Evolutionary conservation across 345 rosid species (phyloP), one percentile per base, ranked within the genome.

Genomic region (Hypericum perforatum): DNA sequence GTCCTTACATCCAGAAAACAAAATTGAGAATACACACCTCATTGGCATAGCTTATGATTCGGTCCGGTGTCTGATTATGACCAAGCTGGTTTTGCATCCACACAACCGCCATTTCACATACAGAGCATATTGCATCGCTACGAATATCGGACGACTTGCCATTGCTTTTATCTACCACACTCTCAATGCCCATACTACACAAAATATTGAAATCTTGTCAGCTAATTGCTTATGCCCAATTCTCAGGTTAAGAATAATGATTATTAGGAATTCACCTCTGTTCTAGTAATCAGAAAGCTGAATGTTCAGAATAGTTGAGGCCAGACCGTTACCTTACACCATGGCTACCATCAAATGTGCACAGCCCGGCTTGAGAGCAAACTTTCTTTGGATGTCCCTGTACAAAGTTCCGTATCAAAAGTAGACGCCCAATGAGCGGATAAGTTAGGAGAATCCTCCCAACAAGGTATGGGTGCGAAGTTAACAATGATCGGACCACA

Each of bases 81-180:
- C n/a, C 43, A 15, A 62, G 59, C 47, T 62, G 63, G 63, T 41
- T 58, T 53, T 58, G 63, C 63, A 68, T 62, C 72, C 72, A 68
- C 9, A 62, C 60, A 53, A 62, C 72, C 48, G 63, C 39, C 72
- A 68, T 68, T 54, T 62, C 72, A 62, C 72, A 68, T 13, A 63
- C 67, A 57, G 67, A 41, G 63, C 72, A 68, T 52, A 43, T 46
- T 6, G 67, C 60, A 58, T 62, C 60, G 47, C 15, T 8, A 29
- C 5, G n/a, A 53, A 42, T 4, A 15, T 58, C 67, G 48, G 56
- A 68, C 44, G 61, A 52, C 43, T 39, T 58, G 37, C 16, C 63
- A 41, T 53, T 68, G 38, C 36, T 41, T 52, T 68, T 36, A 0
- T 58, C 57, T 57, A 62, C 63, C 45, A 62, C 57, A 8, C 57